These are phyloP conservation scores for Pichia sporocuriosa DNA, from an alignment of 805 yeast species.

Conservation along the genomic window DNA sequence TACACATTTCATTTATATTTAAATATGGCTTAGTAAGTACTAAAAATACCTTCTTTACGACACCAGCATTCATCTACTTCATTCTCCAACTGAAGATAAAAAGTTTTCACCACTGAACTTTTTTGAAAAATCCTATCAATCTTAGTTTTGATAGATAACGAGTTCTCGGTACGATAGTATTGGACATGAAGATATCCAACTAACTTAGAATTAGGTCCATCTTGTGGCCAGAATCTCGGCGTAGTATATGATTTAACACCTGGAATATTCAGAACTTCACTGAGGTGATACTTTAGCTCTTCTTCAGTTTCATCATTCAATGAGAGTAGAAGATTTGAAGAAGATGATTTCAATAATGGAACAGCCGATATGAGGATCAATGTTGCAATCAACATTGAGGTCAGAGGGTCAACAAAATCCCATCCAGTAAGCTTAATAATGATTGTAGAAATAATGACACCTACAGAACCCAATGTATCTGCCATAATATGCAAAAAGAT, in stretches of 20 bases:
- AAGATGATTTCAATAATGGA: slow-evolving; percentile 78
- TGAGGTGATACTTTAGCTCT: slow-evolving; percentile 53
- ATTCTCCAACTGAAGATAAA: slow-evolving; percentile 31
- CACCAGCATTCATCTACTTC: slow-evolving; percentile 37
- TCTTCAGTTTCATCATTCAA: slow-evolving; percentile 50
- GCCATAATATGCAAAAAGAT: slow-evolving; percentile 91
- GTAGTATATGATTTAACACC: slow-evolving; percentile 83
- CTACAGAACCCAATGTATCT: slow-evolving; percentile 94
- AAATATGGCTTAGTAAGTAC: slow-evolving; percentile 19
- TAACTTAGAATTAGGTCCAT: slow-evolving; percentile 31
- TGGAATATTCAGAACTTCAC: slow-evolving; percentile 59
- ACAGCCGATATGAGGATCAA: slow-evolving; percentile 75
- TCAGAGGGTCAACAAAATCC: slow-evolving; percentile 86
- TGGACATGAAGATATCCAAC: slow-evolving; percentile 84
- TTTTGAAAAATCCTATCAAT: slow-evolving; percentile 24
- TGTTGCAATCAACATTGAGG: slow-evolving; percentile 79
- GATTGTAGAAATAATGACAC: slow-evolving; percentile 87
- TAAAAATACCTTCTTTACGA: slow-evolving; percentile 25
- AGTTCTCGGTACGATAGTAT: slow-evolving; percentile 36
- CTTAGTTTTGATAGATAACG: slow-evolving; percentile 22
- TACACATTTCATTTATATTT: too few species aligned
- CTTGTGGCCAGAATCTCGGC: slow-evolving; percentile 85
- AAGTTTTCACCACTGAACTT: slow-evolving; percentile 19
- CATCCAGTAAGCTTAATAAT: slow-evolving; percentile 59
- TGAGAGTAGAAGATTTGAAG: slow-evolving; percentile 61